phyloP scores from a whole-genome alignment of 192 early-diverging fungal genomes.

The Cladochytrium replicatum region DNA sequence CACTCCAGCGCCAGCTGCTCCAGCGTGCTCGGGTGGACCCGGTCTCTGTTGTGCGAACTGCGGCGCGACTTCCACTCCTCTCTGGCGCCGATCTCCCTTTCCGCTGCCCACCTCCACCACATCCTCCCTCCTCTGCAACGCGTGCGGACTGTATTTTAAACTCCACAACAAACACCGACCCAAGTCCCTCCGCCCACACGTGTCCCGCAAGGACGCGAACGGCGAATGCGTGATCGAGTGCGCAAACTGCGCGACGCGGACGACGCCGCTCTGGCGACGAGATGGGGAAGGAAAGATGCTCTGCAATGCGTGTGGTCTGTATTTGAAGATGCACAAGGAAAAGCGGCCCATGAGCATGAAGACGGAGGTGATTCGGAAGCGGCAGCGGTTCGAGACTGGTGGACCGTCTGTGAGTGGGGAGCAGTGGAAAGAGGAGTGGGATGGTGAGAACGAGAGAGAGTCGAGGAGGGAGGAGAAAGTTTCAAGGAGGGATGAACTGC shows the following conservation, averaged over 20 bases:
- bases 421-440: too few relatives aligned
- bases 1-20: conserved; percentile 1
- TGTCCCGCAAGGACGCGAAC: conserved; percentile 2
- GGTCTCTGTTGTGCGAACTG: conserved; percentile 31
- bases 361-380: conserved; percentile 54
- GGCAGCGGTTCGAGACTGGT: conserved; percentile 32
- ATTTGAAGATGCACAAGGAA: conserved; percentile 69
- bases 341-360: conserved; percentile 67
- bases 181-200: conserved; percentile 15
- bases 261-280: conserved; percentile 86
- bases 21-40: conserved; percentile 1
- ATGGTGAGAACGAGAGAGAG: too few relatives aligned
- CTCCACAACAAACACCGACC: conserved; percentile 22
- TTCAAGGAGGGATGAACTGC: too few relatives aligned
- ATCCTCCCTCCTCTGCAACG: conserved; percentile 20
- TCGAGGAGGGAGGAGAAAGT: too few relatives aligned
- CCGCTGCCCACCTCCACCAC: too few relatives aligned
- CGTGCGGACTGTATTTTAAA: conserved; percentile 28
- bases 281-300: conserved; percentile 75
- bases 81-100: conserved; percentile 32
- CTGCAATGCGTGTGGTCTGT: conserved; percentile 94
- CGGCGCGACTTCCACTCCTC: conserved; percentile 30
- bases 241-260: conserved; percentile 70
- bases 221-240: conserved; percentile 34
- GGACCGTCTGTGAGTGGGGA: background rate